Evolutionary conservation across 805 yeast species (phyloP).

Genomic region (Candida silvatica): DNA sequence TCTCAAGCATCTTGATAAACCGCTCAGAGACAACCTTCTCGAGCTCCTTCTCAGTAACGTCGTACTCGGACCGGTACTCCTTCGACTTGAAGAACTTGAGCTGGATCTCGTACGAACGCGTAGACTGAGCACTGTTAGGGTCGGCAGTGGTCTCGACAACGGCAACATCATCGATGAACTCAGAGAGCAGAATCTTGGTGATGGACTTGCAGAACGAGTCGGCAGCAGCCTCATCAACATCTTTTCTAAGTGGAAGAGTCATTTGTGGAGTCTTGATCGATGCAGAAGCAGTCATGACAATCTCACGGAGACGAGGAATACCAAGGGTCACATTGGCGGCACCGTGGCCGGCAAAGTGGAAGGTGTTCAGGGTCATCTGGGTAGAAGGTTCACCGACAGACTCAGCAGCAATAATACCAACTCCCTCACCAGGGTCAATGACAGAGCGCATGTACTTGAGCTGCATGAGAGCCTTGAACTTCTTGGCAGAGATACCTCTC

Average conservation of each 20-base stretch:
- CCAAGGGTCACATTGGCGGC: slow-evolving; percentile 99
- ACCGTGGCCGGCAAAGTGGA: slow-evolving; percentile 99
- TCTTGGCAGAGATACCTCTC: slow-evolving; percentile 58
- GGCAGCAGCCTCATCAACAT: slow-evolving; percentile 79
- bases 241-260: slow-evolving; percentile 79
- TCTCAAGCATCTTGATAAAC: slow-evolving; percentile 67
- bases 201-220: slow-evolving; percentile 89
- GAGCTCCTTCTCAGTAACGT: slow-evolving; percentile 71
- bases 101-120: slow-evolving; percentile 68
- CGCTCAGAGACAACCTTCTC: slow-evolving; percentile 55
- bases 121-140: slow-evolving; percentile 34
- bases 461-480: slow-evolving; percentile 95
- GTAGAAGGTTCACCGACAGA: slow-evolving; percentile 99
- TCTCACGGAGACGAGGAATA: slow-evolving; percentile 99
- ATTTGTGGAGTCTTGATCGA: slow-evolving; percentile 97
- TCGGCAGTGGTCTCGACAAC: slow-evolving; percentile 84
- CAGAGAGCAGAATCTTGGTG: slow-evolving; percentile 76
- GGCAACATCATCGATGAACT: slow-evolving; percentile 74
- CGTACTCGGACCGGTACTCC: slow-evolving; percentile 85
- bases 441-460: slow-evolving; percentile 95
- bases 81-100: slow-evolving; percentile 65
- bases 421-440: slow-evolving; percentile 95
- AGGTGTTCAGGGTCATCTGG: slow-evolving; percentile 93
- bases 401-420: slow-evolving; percentile 97
- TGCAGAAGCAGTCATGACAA: slow-evolving; percentile 97